Evolutionary conservation across 345 rosid species (phyloP).

Genomic region (Pugionium cornutum): DNA sequence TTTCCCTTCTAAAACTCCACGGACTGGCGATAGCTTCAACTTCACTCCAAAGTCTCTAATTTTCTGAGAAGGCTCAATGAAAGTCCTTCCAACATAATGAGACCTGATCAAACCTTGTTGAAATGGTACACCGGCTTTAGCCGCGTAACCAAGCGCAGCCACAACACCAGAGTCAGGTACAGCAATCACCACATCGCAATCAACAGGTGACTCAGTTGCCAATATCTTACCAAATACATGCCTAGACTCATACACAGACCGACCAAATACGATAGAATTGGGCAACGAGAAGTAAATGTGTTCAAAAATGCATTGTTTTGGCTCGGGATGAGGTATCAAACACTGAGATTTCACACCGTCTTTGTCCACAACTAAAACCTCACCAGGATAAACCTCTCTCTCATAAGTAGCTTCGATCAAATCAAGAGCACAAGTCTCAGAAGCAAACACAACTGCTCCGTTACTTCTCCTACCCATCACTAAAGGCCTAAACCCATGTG

Average conservation of each 20-base stretch:
- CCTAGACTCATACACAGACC: slow-evolving; percentile 85
- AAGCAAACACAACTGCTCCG: slow-evolving; percentile 89
- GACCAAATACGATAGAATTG: slow-evolving; percentile 79
- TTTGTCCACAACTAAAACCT: slow-evolving; percentile 81
- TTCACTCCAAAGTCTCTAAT: slow-evolving; percentile 96
- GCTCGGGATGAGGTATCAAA: slow-evolving; percentile 63
- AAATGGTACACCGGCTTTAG: slow-evolving; percentile 79
- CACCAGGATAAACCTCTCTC: slow-evolving; percentile 93
- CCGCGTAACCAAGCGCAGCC: slow-evolving; percentile 91
- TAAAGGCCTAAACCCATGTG: slow-evolving; percentile 82
- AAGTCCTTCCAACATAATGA: slow-evolving; percentile 93
- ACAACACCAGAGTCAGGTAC: slow-evolving; percentile 98
- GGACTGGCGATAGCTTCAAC: slow-evolving; percentile 88
- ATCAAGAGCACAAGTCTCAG: slow-evolving; percentile 97
- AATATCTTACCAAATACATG: slow-evolving; percentile 72
- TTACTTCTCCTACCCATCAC: slow-evolving; percentile 97
- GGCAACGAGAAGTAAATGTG: slow-evolving; percentile 90
- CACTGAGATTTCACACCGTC: slow-evolving; percentile 85
- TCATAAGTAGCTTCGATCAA: slow-evolving; percentile 93
- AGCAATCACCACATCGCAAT: slow-evolving; percentile 93
- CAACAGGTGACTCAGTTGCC: slow-evolving; percentile 74
- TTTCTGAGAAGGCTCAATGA: slow-evolving; percentile 90
- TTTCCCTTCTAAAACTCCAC: slow-evolving; percentile 82
- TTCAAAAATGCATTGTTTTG: slow-evolving; percentile 91
- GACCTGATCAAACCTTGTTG: slow-evolving; percentile 91